Percentiles rank a stretch among this genome's conserved stretches.
Conservation (phyloP, 108 stramenopile genomes). For the Fragilaria crotonensis region DNA sequence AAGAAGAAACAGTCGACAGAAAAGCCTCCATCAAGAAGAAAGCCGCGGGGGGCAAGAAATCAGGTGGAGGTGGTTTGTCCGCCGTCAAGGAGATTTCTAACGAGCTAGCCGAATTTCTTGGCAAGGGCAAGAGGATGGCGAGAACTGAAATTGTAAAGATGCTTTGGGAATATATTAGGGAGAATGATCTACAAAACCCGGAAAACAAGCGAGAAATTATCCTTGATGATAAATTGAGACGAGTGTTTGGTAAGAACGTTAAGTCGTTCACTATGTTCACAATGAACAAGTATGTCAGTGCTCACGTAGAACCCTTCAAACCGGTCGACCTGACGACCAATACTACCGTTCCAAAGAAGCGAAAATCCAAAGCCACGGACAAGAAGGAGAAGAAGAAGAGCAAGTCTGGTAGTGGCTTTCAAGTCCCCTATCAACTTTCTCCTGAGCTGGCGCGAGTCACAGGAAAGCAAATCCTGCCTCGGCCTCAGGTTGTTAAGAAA, state of each 20-base stretch:
- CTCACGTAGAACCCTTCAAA: conserved; percentile 71
- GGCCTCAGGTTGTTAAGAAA: conserved; percentile 74
- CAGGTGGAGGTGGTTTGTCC: conserved; percentile 48
- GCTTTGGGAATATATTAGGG: conserved; percentile 82
- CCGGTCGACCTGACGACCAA: conserved; percentile 57
- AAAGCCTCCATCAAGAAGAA: conserved; percentile 31
- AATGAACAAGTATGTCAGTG: conserved; percentile 75
- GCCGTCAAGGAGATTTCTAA: conserved; percentile 60
- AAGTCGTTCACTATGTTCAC: conserved; percentile 82
- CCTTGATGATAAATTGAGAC: conserved; percentile 37
- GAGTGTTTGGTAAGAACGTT: conserved; percentile 70
- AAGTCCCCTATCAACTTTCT: conserved; percentile 71
- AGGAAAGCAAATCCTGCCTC: conserved; percentile 57
- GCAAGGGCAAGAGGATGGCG: conserved; percentile 46
- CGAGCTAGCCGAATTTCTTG: conserved; percentile 55
- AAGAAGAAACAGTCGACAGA: conserved; percentile 7
- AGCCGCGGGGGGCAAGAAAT: conserved; percentile 8
- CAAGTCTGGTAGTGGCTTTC: conserved; percentile 48
- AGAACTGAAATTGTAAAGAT: conserved; percentile 75
- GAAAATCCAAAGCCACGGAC: conserved; percentile 18
- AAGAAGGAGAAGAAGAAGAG: conserved; percentile 37
- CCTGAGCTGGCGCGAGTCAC: conserved; percentile 54
- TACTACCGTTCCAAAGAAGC: conserved; percentile 23
- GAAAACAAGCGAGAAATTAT: conserved; percentile 73
- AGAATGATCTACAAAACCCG: conserved; percentile 83